These are phyloP conservation scores for Dipodascus albidus DNA, from an alignment of 805 yeast genomes.

Conservation along the genomic window DNA sequence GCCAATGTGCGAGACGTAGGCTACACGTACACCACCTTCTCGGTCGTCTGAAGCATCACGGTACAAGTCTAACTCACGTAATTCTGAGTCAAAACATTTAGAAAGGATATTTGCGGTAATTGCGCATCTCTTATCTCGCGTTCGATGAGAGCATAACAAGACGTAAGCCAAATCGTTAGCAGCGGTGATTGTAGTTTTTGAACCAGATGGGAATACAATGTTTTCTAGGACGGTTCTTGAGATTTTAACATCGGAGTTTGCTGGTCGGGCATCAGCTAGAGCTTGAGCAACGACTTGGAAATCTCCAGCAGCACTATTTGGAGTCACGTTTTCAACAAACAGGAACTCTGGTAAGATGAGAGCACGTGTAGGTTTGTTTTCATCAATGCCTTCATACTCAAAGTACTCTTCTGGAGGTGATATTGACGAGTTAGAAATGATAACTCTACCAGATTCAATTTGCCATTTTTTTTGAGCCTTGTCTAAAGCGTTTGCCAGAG, in stretches of 20 bases:
- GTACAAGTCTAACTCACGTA: conserved; percentile 58
- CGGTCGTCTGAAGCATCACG: conserved; percentile 71
- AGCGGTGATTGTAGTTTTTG: neutral
- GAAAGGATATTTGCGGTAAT: conserved; percentile 86
- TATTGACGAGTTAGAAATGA: conserved; percentile 44
- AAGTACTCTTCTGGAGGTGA: conserved; percentile 32
- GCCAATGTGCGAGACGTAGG: conserved; percentile 78
- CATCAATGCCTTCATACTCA: conserved; percentile 17
- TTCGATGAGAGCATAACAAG: conserved; percentile 77
- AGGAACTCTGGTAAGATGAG: conserved; percentile 64
- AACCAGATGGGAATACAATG: neutral
- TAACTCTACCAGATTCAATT: conserved; percentile 27
- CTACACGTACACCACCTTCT: conserved; percentile 62
- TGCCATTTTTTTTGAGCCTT: conserved; percentile 10
- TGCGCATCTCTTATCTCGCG: conserved; percentile 91
- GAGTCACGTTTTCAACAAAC: conserved; percentile 45
- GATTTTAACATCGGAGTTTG: neutral
- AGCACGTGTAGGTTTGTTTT: conserved; percentile 37
- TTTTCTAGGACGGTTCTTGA: neutral
- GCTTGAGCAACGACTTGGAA: conserved; percentile 29
- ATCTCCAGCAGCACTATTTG: conserved; percentile 28
- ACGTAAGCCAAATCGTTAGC: conserved; percentile 24
- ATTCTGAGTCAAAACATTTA: conserved; percentile 59
- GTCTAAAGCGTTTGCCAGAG: conserved; percentile 36
- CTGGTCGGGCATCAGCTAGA: neutral